Conservation (phyloP, 768 basidiomycete genomes). For the Gloeophyllum trabeum region DNA sequence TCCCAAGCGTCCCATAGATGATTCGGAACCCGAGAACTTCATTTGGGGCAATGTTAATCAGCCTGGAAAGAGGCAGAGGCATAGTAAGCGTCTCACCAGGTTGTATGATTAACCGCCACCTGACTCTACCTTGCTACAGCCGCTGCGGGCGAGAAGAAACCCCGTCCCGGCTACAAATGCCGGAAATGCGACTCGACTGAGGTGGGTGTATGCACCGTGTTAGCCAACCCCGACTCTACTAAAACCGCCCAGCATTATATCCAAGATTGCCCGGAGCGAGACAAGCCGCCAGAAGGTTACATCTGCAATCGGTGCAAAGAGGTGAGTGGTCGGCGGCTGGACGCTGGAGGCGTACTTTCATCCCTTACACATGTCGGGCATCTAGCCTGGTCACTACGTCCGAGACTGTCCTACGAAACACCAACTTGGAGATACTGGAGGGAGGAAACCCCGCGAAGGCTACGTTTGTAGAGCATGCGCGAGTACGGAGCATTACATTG, state of each 20-base stretch:
- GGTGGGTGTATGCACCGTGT: slow-evolving; percentile 27
- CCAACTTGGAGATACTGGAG: slow-evolving; percentile 73
- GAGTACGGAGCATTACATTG: slow-evolving; percentile 74
- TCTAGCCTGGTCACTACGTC: slow-evolving; percentile 71
- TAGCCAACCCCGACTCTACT: not conserved
- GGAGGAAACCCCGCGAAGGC: slow-evolving; percentile 70
- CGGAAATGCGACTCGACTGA: slow-evolving; percentile 67
- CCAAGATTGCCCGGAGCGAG: slow-evolving; percentile 62
- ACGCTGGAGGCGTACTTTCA: not conserved
- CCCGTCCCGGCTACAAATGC: slow-evolving; percentile 67
- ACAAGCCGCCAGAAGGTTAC: slow-evolving; percentile 74
- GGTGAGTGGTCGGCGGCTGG: slow-evolving; percentile 34
- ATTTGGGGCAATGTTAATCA: slow-evolving; percentile 57
- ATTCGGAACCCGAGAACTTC: slow-evolving; percentile 45
- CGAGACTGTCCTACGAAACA: slow-evolving; percentile 81
- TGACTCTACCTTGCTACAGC: not conserved
- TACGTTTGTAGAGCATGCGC: slow-evolving; percentile 92
- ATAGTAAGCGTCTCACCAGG: slow-evolving; percentile 27
- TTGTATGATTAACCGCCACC: no score
- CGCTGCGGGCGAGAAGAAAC: slow-evolving; percentile 25
- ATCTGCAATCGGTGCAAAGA: slow-evolving; percentile 78
- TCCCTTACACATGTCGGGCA: not conserved
- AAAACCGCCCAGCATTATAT: slow-evolving; percentile 51
- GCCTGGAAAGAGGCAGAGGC: slow-evolving; percentile 43
- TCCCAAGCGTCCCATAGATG: slow-evolving; percentile 42